A percentile compares a stretch with the other conserved stretches of the same genome.
Evolutionary conservation across 208 protist genomes (phyloP).

Genomic region (Porcisia deanei): DNA sequence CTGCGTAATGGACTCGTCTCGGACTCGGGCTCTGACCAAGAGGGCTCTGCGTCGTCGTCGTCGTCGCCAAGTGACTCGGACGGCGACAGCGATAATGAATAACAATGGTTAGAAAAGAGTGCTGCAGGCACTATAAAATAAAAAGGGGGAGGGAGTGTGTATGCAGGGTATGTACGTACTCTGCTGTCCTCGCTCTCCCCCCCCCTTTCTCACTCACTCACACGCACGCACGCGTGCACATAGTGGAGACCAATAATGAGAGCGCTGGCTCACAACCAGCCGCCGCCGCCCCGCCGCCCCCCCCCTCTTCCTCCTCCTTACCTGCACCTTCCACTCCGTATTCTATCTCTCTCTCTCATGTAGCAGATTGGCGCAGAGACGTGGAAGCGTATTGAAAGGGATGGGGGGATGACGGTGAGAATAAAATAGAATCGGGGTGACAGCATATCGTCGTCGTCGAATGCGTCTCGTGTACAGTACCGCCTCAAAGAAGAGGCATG

Average conservation of each 20-base stretch:
- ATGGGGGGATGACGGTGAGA: neutral
- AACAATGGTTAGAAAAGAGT: neutral
- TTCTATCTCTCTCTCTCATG: neutral
- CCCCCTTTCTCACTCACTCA: too few species aligned
- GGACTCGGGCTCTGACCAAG: neutral
- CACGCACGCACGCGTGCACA: too few species aligned
- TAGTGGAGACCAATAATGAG: too few species aligned
- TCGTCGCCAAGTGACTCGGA: constrained; percentile 13
- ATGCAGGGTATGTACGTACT: neutral
- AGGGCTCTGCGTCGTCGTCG: constrained; percentile 6
- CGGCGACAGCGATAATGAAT: neutral
- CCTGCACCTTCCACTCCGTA: neutral
- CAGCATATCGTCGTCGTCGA: neutral
- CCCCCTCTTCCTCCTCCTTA: neutral
- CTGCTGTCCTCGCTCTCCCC: neutral
- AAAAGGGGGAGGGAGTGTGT: neutral
- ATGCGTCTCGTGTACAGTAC: neutral
- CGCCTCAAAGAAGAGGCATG: neutral
- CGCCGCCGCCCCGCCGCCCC: too few species aligned
- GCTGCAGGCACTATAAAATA: neutral
- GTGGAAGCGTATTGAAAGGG: too few species aligned
- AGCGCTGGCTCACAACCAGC: too few species aligned
- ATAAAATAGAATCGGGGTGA: neutral
- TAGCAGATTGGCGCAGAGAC: too few species aligned
- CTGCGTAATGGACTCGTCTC: neutral